phyloP scores from a whole-genome alignment of 2,329 filamentous ascomycete species.

The Calonectria pteridis region DNA sequence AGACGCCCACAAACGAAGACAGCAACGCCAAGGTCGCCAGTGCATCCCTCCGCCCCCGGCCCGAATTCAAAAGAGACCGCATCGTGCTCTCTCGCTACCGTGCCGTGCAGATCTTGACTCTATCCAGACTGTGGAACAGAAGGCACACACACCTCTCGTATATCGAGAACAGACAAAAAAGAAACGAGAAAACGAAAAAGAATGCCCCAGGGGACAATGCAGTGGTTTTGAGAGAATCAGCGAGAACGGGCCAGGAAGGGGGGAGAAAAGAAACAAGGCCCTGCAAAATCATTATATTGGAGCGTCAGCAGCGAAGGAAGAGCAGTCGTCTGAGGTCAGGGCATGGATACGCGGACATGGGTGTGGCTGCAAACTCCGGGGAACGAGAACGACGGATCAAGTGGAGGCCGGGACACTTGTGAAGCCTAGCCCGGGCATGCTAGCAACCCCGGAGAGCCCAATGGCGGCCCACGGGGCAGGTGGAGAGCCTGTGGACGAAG shows the following conservation, averaged over 20 bases:
- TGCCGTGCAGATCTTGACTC: neutral
- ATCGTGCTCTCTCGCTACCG: slow-evolving; percentile 37
- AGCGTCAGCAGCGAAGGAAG: slow-evolving; percentile 1
- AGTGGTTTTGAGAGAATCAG: neutral
- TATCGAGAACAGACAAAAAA: neutral
- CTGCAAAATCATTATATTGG: neutral
- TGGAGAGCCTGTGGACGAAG: neutral
- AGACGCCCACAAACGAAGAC: slow-evolving; percentile 31
- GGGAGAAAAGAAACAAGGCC: neutral
- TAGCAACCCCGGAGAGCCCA: neutral
- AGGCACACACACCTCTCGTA: neutral
- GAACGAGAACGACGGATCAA: slow-evolving; percentile 5
- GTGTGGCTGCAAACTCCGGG: slow-evolving; percentile 15
- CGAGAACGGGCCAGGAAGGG: neutral
- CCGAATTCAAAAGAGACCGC: slow-evolving; percentile 31
- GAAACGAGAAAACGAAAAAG: neutral
- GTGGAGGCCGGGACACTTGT: neutral
- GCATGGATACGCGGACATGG: neutral
- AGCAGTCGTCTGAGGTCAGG: slow-evolving; percentile 5
- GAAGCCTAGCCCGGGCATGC: neutral
- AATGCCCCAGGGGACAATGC: neutral
- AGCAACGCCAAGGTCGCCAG: slow-evolving; percentile 34
- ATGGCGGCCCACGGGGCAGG: neutral
- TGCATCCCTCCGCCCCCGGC: slow-evolving; percentile 27
- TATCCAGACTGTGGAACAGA: neutral